phyloP scores from a whole-genome alignment of 129 eudicot genomes.

The Sambucus nigra region DNA sequence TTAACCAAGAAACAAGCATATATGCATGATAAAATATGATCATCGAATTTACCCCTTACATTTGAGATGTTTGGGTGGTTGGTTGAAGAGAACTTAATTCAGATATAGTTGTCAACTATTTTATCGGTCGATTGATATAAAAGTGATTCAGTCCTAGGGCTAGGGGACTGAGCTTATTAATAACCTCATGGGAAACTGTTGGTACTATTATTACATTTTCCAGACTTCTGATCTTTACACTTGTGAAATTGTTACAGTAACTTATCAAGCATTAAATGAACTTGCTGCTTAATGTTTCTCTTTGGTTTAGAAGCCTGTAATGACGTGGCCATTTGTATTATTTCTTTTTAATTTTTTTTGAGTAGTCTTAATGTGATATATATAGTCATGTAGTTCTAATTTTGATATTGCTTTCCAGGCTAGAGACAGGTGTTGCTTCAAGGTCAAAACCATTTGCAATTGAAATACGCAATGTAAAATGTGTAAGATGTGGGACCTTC shows the following conservation, averaged over 20 bases:
- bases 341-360: not conserved
- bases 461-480: slow-evolving; percentile 95
- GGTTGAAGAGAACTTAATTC: no score
- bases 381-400: slow-evolving; percentile 10
- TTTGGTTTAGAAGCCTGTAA: not conserved
- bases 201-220: not conserved
- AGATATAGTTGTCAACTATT: no score
- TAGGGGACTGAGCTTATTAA: no score
- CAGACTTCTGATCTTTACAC: not conserved
- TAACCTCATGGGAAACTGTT: not conserved
- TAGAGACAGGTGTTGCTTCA: slow-evolving; percentile 80
- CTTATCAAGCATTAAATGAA: not conserved
- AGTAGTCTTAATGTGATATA: not conserved
- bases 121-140: no score
- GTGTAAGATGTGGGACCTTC: slow-evolving; percentile 83
- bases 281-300: not conserved
- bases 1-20: no score
- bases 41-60: no score
- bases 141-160: no score
- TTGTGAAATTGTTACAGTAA: not conserved
- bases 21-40: no score
- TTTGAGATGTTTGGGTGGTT: no score
- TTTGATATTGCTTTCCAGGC: slow-evolving; percentile 35
- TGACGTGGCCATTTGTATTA: not conserved
- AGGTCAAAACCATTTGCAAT: slow-evolving; percentile 88